Evolutionary conservation across 2,329 filamentous ascomycete genomes (phyloP), one percentile per base, ranked within the genome.

Genomic region (Ascochyta koolunga): DNA sequence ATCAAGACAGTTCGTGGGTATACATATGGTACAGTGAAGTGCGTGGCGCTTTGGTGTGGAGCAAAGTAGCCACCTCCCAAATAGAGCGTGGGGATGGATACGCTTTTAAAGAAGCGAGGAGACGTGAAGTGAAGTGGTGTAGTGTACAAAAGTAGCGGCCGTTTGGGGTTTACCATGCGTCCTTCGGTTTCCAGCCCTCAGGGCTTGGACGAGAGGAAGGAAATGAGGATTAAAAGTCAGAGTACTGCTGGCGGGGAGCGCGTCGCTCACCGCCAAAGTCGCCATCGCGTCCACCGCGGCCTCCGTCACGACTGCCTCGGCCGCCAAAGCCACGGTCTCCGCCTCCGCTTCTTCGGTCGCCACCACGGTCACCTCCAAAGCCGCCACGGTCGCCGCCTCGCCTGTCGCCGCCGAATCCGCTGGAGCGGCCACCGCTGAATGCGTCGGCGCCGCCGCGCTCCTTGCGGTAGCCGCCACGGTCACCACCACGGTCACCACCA

Each of bases 291-390:
- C 49, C 53, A 11, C 54, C 53, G 8, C 50, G 50, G 19, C 58
- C 44, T 29, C 56, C 58, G 13, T 56, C 60, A 22, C 59, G 54
- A 64, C 65, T 29, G n/a, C 50, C 66, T 36, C 62, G 60, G 43
- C 62, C 60, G 19, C 54, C 45, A 16, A 59, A 57, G 35, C 52
- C 53, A 13, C 54, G 54, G 27, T 59, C 58, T 18, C 63, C 52
- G 6, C 50, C 54, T 36, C 54, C 49, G 25, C 49, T 49, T 16
- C 54, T 55, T 31, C 63, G 57, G 40, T 51, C 56, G 31, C 60
- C 41, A 21, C 53, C 43, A 5, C 63, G n/a, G 11, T 35, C 43
- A 31, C 61, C 56, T 25, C 55, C 44, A 27, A 42, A 37, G 9
- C 60, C 40, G 19, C 59, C 48, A 16, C 50, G 40, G 15, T 50